Conservation (phyloP, 2,329 filamentous ascomycete species). For the Diplodia seriata region DNA sequence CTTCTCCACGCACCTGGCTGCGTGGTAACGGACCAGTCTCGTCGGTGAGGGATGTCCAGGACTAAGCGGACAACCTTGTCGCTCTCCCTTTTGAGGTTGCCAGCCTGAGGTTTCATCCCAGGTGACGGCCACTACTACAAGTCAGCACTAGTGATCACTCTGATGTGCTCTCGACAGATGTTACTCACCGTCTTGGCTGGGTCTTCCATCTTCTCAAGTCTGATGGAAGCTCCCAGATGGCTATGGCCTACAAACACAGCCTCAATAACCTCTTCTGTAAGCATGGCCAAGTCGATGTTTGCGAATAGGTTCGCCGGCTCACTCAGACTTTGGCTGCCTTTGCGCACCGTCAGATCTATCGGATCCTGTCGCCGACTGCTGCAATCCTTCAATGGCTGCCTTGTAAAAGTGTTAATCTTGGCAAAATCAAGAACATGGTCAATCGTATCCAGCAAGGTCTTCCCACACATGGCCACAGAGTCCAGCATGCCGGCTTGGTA, state of each 20-base stretch:
- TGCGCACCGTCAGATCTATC: slow-evolving; percentile 31
- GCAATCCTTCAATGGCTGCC: slow-evolving; percentile 37
- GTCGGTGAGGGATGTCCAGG: slow-evolving; percentile 59
- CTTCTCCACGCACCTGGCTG: slow-evolving; percentile 61
- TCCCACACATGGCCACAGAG: slow-evolving; percentile 50
- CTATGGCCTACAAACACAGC: slow-evolving; percentile 38
- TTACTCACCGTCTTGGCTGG: slow-evolving; percentile 48
- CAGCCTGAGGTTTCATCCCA: background rate
- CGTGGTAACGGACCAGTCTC: slow-evolving; percentile 60
- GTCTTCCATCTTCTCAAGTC: slow-evolving; percentile 11
- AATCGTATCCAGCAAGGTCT: slow-evolving; percentile 51
- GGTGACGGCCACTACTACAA: background rate
- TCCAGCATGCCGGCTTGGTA: slow-evolving; percentile 43
- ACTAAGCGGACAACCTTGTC: slow-evolving; percentile 48
- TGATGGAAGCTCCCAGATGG: slow-evolving; percentile 1
- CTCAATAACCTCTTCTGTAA: slow-evolving; percentile 48
- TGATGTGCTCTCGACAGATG: background rate
- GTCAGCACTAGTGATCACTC: background rate
- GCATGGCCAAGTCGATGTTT: slow-evolving; percentile 45
- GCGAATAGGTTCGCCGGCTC: slow-evolving; percentile 32
- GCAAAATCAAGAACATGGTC: slow-evolving; percentile 53
- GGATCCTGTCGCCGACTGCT: slow-evolving; percentile 46
- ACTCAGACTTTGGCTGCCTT: slow-evolving; percentile 45
- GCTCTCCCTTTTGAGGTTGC: background rate
- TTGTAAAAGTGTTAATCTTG: slow-evolving; percentile 48